Evolutionary conservation across 2,329 filamentous ascomycete species (phyloP).

Genomic region (Ophioceras dolichostomum): DNA sequence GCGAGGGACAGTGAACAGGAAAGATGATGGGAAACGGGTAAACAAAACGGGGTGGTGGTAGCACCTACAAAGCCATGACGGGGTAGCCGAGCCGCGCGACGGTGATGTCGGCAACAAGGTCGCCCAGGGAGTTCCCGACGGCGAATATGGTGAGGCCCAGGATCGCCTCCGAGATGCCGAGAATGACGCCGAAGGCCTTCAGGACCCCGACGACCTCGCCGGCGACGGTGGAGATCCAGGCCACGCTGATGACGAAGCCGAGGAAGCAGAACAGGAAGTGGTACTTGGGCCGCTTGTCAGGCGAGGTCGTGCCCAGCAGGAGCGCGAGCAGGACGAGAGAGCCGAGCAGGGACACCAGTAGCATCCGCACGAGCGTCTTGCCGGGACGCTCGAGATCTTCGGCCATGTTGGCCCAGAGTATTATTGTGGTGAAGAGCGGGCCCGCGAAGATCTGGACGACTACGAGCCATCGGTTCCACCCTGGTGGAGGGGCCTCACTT

Average conservation of each 20-base stretch:
- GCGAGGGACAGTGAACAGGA: not conserved
- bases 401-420: conserved; percentile 57
- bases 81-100: conserved; percentile 88
- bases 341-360: conserved; percentile 52
- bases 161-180: conserved; percentile 89
- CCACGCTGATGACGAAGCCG: conserved; percentile 82
- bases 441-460: conserved; percentile 76
- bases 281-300: conserved; percentile 56
- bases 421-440: conserved; percentile 67
- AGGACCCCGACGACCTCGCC: conserved; percentile 91
- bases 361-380: conserved; percentile 39
- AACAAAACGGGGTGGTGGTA: not conserved
- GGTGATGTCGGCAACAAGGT: conserved; percentile 89
- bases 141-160: conserved; percentile 93
- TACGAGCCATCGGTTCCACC: conserved; percentile 89
- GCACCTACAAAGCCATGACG: conserved; percentile 71
- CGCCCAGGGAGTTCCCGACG: conserved; percentile 88
- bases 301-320: conserved; percentile 57
- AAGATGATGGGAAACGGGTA: not conserved
- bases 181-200: conserved; percentile 83
- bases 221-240: conserved; percentile 93
- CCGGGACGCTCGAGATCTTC: conserved; percentile 37
- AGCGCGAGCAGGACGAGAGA: conserved; percentile 56
- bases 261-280: conserved; percentile 74
- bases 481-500: conserved; percentile 32